phyloP scores from a whole-genome alignment of 2,329 filamentous ascomycete genomes.

The Metarhizium robertsii region DNA sequence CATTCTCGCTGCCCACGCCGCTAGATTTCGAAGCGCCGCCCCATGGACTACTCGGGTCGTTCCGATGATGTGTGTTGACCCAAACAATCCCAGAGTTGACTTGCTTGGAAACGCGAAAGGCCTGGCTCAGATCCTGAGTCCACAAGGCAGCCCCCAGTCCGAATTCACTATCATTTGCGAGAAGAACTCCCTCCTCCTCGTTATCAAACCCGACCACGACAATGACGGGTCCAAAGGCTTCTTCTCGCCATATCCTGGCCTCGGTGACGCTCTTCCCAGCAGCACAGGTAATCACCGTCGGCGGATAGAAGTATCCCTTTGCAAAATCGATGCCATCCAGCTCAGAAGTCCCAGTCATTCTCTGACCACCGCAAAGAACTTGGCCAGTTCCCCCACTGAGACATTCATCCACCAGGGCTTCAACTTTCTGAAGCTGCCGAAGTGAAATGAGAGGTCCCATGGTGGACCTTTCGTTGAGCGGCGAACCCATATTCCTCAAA shows the following conservation, averaged over 20 bases:
- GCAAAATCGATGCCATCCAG: slow-evolving; percentile 43
- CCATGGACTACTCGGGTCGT: slow-evolving; percentile 64
- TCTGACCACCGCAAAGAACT: slow-evolving; percentile 34
- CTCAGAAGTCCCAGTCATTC: slow-evolving; percentile 35
- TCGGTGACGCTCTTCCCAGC: slow-evolving; percentile 48
- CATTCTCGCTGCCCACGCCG: slow-evolving; percentile 66
- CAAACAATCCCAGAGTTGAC: slow-evolving; percentile 56
- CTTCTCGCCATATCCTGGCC: slow-evolving; percentile 68
- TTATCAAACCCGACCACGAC: slow-evolving; percentile 66
- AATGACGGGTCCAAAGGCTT: slow-evolving; percentile 77
- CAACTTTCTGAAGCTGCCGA: slow-evolving; percentile 55
- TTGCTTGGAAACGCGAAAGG: slow-evolving; percentile 63
- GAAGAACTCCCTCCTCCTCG: slow-evolving; percentile 58
- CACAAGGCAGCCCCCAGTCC: slow-evolving; percentile 70
- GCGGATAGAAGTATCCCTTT: slow-evolving; percentile 66
- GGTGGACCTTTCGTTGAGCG: slow-evolving; percentile 44
- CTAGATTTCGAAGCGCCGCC: slow-evolving; percentile 53
- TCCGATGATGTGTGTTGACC: slow-evolving; percentile 58
- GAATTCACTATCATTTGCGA: slow-evolving; percentile 67
- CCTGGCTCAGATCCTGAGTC: slow-evolving; percentile 66
- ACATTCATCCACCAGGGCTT: slow-evolving; percentile 56
- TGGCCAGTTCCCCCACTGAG: slow-evolving; percentile 37
- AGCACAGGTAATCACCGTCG: slow-evolving; percentile 57
- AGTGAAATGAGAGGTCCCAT: slow-evolving; percentile 57
- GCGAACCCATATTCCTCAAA: slow-evolving; percentile 44